phyloP scores from a whole-genome alignment of 2,329 filamentous ascomycete genomes.

The Pezicula carpinea region DNA sequence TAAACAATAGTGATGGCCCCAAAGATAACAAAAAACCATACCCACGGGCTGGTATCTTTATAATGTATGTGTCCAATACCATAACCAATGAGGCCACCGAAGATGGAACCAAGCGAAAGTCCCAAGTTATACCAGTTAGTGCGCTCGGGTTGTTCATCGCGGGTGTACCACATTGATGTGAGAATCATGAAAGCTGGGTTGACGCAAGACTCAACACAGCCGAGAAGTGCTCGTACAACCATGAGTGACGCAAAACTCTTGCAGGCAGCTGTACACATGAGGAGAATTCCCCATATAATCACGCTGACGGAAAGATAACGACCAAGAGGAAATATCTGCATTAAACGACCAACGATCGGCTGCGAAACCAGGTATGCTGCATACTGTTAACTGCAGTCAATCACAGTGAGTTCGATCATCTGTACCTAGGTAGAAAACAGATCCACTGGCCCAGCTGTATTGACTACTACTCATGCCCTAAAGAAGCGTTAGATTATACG shows the following conservation, averaged over 20 bases:
- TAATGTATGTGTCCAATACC: constrained; percentile 51
- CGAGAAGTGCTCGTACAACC: constrained; percentile 32
- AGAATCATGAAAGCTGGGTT: constrained; percentile 47
- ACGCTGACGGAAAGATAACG: constrained; percentile 46
- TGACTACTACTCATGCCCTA: constrained; percentile 38
- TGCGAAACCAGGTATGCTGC: constrained; percentile 50
- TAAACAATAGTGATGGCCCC: constrained; percentile 42
- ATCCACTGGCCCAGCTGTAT: constrained; percentile 40
- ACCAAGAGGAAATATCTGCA: constrained; percentile 46
- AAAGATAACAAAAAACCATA: constrained; percentile 47
- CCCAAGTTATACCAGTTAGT: constrained; percentile 51
- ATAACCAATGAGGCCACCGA: constrained; percentile 52
- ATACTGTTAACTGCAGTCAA: constrained; percentile 23
- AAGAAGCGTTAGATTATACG: constrained; percentile 19
- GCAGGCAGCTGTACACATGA: constrained; percentile 26
- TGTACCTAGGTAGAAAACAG: constrained; percentile 46
- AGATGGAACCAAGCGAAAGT: constrained; percentile 44
- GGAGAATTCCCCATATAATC: constrained; percentile 44
- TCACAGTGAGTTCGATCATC: constrained; percentile 36
- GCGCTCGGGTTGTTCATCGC: constrained; percentile 50
- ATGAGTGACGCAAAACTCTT: constrained; percentile 28
- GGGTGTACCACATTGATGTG: constrained; percentile 56
- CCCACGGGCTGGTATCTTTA: constrained; percentile 35
- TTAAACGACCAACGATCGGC: constrained; percentile 43
- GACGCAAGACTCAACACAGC: constrained; percentile 24